These are phyloP conservation scores for Kluyveromyces sp. DNA, from an alignment of 1,139 yeast species.

Conservation along the genomic window DNA sequence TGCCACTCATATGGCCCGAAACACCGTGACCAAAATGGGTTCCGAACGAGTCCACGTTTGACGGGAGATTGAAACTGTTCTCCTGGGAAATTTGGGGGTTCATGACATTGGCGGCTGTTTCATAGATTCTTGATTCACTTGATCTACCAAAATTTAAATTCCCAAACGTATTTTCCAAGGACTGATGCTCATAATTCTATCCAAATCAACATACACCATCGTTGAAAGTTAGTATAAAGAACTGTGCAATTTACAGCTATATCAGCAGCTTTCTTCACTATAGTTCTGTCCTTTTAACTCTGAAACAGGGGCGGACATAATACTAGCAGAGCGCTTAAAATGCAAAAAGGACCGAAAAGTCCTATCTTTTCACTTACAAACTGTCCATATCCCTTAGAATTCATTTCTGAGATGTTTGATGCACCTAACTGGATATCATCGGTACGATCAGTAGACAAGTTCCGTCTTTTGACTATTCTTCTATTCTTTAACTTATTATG, in stretches of 20 bases:
- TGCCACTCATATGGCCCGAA: not conserved
- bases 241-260: too few species aligned
- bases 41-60: not conserved
- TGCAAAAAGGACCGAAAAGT: not conserved
- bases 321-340: not conserved
- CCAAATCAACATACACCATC: too few species aligned
- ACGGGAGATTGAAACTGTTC: not conserved
- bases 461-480: not conserved
- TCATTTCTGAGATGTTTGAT: slow-evolving; percentile 2
- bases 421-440: not conserved
- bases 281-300: not conserved
- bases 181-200: slow-evolving; percentile 6
- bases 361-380: slow-evolving; percentile 6
- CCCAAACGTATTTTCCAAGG: slow-evolving; percentile 11
- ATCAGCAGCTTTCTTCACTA: not conserved
- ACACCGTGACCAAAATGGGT: not conserved
- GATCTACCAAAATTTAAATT: slow-evolving; percentile 10
- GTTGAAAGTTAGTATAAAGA: too few species aligned
- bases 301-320: not conserved
- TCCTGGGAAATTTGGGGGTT: slow-evolving; percentile 1
- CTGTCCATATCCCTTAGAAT: slow-evolving; percentile 7
- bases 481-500: too few species aligned
- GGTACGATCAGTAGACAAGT: not conserved
- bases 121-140: slow-evolving; percentile 9
- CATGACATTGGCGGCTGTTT: slow-evolving; percentile 11